Percentiles rank a stretch among this genome's conserved stretches.
phyloP scores from a whole-genome alignment of 2,329 filamentous ascomycete species.

The Hymenoscyphus occultus region DNA sequence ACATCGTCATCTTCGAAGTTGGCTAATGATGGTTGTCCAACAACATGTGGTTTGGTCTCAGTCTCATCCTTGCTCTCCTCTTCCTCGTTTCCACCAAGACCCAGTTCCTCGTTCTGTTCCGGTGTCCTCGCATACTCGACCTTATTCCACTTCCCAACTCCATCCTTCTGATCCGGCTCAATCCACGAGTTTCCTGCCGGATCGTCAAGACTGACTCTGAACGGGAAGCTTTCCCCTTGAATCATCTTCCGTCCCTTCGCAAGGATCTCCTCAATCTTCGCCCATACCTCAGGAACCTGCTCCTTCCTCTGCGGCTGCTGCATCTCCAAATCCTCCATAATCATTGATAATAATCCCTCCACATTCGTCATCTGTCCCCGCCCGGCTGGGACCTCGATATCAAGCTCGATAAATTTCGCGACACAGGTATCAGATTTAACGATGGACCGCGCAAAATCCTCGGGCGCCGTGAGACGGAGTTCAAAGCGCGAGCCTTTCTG shows the following conservation, averaged over 20 bases:
- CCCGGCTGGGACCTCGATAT: conserved; percentile 88
- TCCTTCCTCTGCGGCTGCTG: conserved; percentile 81
- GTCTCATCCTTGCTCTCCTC: conserved; percentile 48
- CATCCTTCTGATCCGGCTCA: conserved; percentile 76
- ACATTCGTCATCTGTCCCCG: conserved; percentile 91
- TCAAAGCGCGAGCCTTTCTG: conserved; percentile 83
- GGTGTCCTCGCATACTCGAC: conserved; percentile 77
- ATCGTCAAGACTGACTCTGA: conserved; percentile 85
- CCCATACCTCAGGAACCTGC: conserved; percentile 72
- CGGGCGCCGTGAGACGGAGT: conserved; percentile 67
- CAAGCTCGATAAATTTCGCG: conserved; percentile 85
- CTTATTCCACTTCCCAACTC: conserved; percentile 84
- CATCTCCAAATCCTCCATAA: conserved; percentile 75
- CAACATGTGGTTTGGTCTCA: conserved; percentile 46
- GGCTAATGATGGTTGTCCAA: conserved; percentile 41
- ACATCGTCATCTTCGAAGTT: conserved; percentile 66
- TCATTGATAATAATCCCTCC: conserved; percentile 77
- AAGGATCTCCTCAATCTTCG: conserved; percentile 76
- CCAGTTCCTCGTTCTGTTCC: conserved; percentile 83
- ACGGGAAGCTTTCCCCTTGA: conserved; percentile 74
- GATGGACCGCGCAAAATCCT: conserved; percentile 81
- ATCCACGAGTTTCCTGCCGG: conserved; percentile 96
- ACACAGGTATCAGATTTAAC: conserved; percentile 87
- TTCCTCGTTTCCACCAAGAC: conserved; percentile 64
- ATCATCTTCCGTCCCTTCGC: conserved; percentile 73